phyloP scores from a whole-genome alignment of 306 rosid genomes.

The Vigna unguiculata region DNA sequence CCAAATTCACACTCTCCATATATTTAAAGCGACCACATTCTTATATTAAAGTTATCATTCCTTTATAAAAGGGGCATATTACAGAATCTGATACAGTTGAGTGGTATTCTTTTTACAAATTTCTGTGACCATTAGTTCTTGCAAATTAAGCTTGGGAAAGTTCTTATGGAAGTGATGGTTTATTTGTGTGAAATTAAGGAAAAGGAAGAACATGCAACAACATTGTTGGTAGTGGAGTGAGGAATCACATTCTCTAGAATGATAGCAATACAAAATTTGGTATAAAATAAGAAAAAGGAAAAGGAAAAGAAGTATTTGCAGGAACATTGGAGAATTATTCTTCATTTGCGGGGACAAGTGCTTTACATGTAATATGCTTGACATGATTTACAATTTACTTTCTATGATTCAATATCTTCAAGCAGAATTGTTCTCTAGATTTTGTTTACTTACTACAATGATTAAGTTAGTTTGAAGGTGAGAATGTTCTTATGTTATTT shows the following conservation, averaged over 20 bases:
- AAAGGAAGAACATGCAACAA: constrained; percentile 4
- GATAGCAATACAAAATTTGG: constrained; percentile 11
- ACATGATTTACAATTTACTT: background rate
- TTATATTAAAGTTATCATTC: too few species aligned
- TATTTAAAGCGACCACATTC: background rate
- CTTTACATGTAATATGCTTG: constrained; percentile 17
- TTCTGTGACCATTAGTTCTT: background rate
- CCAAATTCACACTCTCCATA: too few species aligned
- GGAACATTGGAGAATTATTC: constrained; percentile 26
- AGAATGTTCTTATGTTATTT: background rate
- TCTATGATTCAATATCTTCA: constrained; percentile 1
- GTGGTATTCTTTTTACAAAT: background rate
- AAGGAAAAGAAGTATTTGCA: constrained; percentile 5
- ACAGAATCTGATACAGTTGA: background rate
- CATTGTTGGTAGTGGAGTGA: constrained; percentile 40
- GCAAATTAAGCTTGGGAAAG: background rate
- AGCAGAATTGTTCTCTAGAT: background rate
- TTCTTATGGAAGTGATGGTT: background rate
- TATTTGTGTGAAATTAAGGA: background rate
- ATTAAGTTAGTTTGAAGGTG: background rate
- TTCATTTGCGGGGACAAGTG: constrained; percentile 14
- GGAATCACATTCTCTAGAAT: constrained; percentile 53
- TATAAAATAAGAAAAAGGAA: background rate
- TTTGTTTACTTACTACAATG: background rate
- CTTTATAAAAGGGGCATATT: background rate